These are phyloP conservation scores for Carex cristatella DNA, from an alignment of 176 grass and related monocot species.

Conservation along the genomic window DNA sequence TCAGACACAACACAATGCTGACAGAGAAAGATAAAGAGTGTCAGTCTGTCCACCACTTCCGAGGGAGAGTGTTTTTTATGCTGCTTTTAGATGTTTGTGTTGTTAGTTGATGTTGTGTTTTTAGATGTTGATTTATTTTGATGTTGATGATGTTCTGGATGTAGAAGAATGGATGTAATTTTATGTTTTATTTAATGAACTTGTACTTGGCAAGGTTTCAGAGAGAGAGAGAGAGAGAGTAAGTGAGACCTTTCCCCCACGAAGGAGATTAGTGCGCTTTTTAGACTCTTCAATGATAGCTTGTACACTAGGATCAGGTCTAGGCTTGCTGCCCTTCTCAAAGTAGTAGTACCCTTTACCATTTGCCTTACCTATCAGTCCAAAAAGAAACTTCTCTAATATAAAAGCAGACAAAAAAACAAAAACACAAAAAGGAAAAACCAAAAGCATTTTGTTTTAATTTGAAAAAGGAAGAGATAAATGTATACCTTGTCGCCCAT, in stretches of 20 bases:
- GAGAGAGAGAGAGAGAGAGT: neutral
- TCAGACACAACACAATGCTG: neutral
- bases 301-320: constrained; percentile 79
- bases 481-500: constrained; percentile 70
- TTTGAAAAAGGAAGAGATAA: constrained; percentile 17
- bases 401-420: neutral
- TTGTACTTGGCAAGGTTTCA: too few relatives aligned
- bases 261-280: constrained; percentile 48
- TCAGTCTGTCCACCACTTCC: too few relatives aligned
- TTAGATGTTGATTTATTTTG: too few relatives aligned
- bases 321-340: constrained; percentile 89
- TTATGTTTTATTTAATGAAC: too few relatives aligned
- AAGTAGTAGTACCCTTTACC: constrained; percentile 95
- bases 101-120: too few relatives aligned
- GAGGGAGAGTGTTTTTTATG: too few relatives aligned
- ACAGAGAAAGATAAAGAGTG: neutral
- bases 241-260: constrained; percentile 61
- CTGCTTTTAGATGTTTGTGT: too few relatives aligned
- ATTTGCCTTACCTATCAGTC: constrained; percentile 61
- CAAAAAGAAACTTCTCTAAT: neutral
- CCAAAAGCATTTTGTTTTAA: neutral
- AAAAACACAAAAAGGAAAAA: neutral
- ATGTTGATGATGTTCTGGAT: too few relatives aligned
- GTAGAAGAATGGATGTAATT: too few relatives aligned
- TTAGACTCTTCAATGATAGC: constrained; percentile 65